A percentile compares a stretch with the other conserved stretches of the same genome.
Evolutionary conservation across 1,284 basidiomycete genomes (phyloP).

Genomic region (Phylloboletellus chloephorus): DNA sequence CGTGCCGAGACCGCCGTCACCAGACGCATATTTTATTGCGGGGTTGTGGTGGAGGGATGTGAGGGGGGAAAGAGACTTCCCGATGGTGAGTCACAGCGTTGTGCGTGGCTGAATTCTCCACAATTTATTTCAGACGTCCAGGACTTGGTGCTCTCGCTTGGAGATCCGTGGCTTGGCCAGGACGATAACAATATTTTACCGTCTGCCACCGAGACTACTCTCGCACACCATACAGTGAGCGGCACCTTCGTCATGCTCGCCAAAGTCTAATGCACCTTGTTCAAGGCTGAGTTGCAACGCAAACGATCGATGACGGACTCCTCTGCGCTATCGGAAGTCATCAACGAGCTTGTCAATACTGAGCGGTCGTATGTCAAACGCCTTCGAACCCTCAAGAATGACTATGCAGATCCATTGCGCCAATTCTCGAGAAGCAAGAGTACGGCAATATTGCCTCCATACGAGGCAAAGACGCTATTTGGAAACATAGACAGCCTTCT

Average conservation of each 20-base stretch:
- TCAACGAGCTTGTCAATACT: slow-evolving; percentile 73
- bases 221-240: slow-evolving; percentile 42
- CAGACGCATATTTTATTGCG: slow-evolving; percentile 74
- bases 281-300: slow-evolving; percentile 41
- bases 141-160: slow-evolving; percentile 70
- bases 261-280: slow-evolving; percentile 13
- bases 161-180: slow-evolving; percentile 50
- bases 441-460: slow-evolving; percentile 80
- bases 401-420: slow-evolving; percentile 88
- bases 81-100: slow-evolving; percentile 46
- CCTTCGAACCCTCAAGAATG: slow-evolving; percentile 65
- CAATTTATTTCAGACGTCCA: slow-evolving; percentile 55
- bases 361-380: slow-evolving; percentile 76
- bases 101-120: neutral
- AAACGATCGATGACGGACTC: slow-evolving; percentile 57
- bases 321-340: slow-evolving; percentile 59
- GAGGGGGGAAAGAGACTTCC: slow-evolving; percentile 61
- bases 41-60: slow-evolving; percentile 75
- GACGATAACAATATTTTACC: slow-evolving; percentile 40
- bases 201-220: slow-evolving; percentile 34
- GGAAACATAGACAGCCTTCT: slow-evolving; percentile 89
- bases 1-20: slow-evolving; percentile 43
- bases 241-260: neutral
- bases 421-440: slow-evolving; percentile 80
- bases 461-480: slow-evolving; percentile 90